A percentile compares a stretch with the other conserved stretches of the same genome.
Evolutionary conservation across 2,329 filamentous ascomycete species (phyloP).

Genomic region (Curvularia spicifera): DNA sequence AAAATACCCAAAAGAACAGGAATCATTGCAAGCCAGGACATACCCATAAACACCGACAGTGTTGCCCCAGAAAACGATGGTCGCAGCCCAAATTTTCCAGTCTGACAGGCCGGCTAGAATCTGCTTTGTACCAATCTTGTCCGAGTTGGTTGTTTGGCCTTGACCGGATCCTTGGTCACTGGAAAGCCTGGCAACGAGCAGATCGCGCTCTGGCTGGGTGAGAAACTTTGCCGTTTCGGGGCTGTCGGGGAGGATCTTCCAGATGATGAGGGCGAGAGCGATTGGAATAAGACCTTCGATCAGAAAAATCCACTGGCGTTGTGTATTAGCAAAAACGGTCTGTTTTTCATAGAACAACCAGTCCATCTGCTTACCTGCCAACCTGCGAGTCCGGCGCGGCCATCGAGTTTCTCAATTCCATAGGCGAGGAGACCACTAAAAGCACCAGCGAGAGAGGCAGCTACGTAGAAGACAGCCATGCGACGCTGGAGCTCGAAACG

Average conservation of each 20-base stretch:
- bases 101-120: constrained; percentile 57
- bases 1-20: background rate
- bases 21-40: background rate
- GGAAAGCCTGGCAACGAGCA: constrained; percentile 41
- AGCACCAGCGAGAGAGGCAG: constrained; percentile 43
- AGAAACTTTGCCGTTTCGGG: constrained; percentile 50
- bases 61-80: constrained; percentile 50
- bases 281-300: constrained; percentile 43
- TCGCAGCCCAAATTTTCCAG: constrained; percentile 46
- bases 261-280: constrained; percentile 54
- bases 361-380: constrained; percentile 23
- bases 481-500: constrained; percentile 45
- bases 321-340: background rate
- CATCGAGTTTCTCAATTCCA: constrained; percentile 44
- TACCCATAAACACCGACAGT: constrained; percentile 48
- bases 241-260: constrained; percentile 61
- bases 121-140: constrained; percentile 56
- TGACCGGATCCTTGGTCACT: constrained; percentile 55
- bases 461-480: constrained; percentile 47
- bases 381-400: constrained; percentile 32
- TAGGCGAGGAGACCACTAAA: constrained; percentile 47
- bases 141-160: constrained; percentile 57
- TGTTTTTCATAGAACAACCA: background rate
- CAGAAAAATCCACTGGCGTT: constrained; percentile 40
- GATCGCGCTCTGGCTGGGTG: constrained; percentile 42